These are phyloP conservation scores for Rehmannia glutinosa DNA, from an alignment of 257 asterid genomes.

Conservation along the genomic window DNA sequence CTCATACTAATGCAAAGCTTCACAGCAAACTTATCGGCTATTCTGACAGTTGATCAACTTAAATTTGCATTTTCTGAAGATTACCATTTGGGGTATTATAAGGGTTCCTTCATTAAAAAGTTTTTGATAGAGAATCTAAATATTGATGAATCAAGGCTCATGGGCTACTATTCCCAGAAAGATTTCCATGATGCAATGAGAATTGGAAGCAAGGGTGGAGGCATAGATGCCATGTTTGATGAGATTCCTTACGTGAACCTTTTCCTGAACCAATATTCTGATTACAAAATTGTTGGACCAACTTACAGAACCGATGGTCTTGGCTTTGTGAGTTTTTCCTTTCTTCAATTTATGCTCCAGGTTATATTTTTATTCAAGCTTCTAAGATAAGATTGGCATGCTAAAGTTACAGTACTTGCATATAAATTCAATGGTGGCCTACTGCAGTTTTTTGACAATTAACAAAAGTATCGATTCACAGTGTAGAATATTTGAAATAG, in stretches of 20 bases:
- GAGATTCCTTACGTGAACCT: background rate
- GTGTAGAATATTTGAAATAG: too few species aligned
- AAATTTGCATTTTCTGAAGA: background rate
- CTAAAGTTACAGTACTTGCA: too few species aligned
- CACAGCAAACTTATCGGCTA: slow-evolving; percentile 41
- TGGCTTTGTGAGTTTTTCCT: background rate
- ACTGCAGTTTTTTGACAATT: too few species aligned
- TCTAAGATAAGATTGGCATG: too few species aligned
- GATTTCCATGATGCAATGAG: background rate
- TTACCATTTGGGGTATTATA: background rate
- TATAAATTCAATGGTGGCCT: too few species aligned
- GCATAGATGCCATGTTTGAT: background rate
- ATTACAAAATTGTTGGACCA: background rate
- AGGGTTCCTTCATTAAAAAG: background rate
- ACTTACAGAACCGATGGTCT: background rate
- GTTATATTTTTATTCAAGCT: too few species aligned
- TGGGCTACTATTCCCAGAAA: background rate
- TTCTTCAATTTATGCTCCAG: background rate
- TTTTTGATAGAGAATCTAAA: background rate
- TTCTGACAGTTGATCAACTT: slow-evolving; percentile 37
- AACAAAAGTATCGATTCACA: too few species aligned
- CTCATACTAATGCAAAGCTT: slow-evolving; percentile 43
- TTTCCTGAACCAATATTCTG: background rate
- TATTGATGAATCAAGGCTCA: background rate
- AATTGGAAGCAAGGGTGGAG: background rate